Evolutionary conservation across 2,329 filamentous ascomycete species (phyloP).

Genomic region (Pseudogymnoascus sp.): DNA sequence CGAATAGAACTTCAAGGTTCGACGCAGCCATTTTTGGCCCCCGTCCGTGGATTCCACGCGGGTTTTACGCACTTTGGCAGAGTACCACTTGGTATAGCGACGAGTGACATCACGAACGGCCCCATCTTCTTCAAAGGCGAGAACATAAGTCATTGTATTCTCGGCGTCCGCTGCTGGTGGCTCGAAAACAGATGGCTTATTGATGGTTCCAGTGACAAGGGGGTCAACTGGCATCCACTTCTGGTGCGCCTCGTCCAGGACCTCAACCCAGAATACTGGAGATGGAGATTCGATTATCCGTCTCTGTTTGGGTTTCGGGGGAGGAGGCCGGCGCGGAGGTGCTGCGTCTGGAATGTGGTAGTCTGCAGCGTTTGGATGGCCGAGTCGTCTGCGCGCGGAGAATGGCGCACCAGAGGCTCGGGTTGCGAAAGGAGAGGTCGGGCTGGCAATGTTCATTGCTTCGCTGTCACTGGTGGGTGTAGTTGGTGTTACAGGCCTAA

Average conservation of each 20-base stretch:
- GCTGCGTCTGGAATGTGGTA: slow-evolving; percentile 39
- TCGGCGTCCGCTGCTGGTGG: slow-evolving; percentile 69
- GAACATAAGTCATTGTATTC: slow-evolving; percentile 73
- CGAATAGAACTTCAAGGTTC: slow-evolving; percentile 40
- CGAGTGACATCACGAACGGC: slow-evolving; percentile 76
- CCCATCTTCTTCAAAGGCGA: slow-evolving; percentile 76
- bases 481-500: slow-evolving; percentile 19
- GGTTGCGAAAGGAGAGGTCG: slow-evolving; percentile 12
- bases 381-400: slow-evolving; percentile 24
- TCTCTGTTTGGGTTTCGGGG: slow-evolving; percentile 28
- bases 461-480: slow-evolving; percentile 26
- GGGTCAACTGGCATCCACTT: slow-evolving; percentile 90
- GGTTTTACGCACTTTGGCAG: slow-evolving; percentile 74
- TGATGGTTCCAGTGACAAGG: slow-evolving; percentile 70
- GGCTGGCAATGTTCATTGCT: slow-evolving; percentile 11
- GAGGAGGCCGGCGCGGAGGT: slow-evolving; percentile 29
- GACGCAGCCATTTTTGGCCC: slow-evolving; percentile 45
- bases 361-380: slow-evolving; percentile 36
- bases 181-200: slow-evolving; percentile 68
- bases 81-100: slow-evolving; percentile 80
- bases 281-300: slow-evolving; percentile 60
- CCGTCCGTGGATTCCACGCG: slow-evolving; percentile 60
- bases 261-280: slow-evolving; percentile 92
- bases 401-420: slow-evolving; percentile 13
- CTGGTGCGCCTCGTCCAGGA: slow-evolving; percentile 74